These are phyloP conservation scores for Trametes sanguinea DNA, from an alignment of 768 basidiomycete genomes.

Conservation along the genomic window DNA sequence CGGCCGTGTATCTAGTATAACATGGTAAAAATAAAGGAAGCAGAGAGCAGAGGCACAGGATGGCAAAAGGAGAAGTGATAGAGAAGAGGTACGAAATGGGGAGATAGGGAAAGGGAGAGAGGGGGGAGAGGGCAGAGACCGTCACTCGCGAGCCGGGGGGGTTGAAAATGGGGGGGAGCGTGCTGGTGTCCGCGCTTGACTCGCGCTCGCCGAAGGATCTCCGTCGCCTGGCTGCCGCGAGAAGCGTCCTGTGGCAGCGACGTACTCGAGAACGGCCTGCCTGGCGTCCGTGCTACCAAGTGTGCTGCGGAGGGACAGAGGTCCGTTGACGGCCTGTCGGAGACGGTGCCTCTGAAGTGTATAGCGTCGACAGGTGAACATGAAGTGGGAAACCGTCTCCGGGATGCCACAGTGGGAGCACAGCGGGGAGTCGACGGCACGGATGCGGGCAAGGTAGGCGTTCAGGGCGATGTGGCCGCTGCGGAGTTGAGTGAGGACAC, in stretches of 20 bases:
- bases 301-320: not conserved
- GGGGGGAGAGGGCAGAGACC: not conserved
- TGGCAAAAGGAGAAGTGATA: not conserved
- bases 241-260: conserved; percentile 15
- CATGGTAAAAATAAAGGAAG: not conserved
- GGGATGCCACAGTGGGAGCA: conserved; percentile 21
- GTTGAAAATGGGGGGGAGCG: not conserved
- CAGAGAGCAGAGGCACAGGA: not conserved
- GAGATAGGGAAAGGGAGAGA: not conserved
- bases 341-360: not conserved
- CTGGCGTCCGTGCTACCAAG: conserved; percentile 1
- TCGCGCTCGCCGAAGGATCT: not conserved
- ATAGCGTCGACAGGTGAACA: conserved; percentile 21
- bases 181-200: not conserved
- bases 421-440: conserved; percentile 7
- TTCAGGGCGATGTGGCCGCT: conserved; percentile 36
- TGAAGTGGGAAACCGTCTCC: conserved; percentile 24
- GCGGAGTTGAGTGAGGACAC: conserved; percentile 34
- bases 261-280: conserved; percentile 7
- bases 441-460: conserved; percentile 28
- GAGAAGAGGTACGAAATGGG: not conserved
- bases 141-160: too few relatives aligned
- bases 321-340: not conserved
- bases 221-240: not conserved
- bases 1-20: not conserved